Conservation (phyloP, 2,329 filamentous ascomycete genomes). For the Paecilomyces sp. region DNA sequence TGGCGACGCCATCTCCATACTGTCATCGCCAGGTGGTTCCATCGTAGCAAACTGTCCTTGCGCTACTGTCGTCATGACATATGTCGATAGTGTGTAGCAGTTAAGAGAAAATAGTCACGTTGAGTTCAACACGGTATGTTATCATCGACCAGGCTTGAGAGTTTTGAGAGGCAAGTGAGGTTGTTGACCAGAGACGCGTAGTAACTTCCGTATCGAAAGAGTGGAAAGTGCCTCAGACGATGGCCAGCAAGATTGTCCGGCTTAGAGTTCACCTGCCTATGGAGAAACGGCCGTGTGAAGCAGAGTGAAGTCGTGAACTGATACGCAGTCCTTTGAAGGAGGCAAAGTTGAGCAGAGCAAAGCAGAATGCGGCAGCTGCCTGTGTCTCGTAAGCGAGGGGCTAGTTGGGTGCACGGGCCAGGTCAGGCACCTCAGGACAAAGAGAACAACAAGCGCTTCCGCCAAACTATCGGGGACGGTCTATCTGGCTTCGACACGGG, state of each 20-base stretch:
- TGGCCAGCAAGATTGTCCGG: slow-evolving; percentile 1
- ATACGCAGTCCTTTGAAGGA: neutral
- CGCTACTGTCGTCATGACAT: slow-evolving; percentile 28
- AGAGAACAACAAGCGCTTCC: slow-evolving; percentile 35
- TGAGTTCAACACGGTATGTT: neutral
- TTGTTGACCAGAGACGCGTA: neutral
- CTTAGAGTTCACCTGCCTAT: neutral
- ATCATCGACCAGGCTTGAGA: neutral
- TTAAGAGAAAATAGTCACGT: neutral
- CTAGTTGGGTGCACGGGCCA: slow-evolving; percentile 28
- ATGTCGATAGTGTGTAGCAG: slow-evolving; percentile 4
- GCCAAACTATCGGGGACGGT: slow-evolving; percentile 2
- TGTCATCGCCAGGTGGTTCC: slow-evolving; percentile 35
- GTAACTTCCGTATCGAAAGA: neutral
- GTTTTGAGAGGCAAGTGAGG: neutral
- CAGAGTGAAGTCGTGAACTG: neutral
- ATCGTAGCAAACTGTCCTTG: slow-evolving; percentile 24
- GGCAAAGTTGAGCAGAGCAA: slow-evolving; percentile 4
- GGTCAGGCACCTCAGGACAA: slow-evolving; percentile 11
- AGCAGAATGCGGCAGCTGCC: slow-evolving; percentile 7
- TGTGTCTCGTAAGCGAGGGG: slow-evolving; percentile 31
- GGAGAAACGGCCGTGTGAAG: neutral
- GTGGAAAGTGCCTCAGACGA: slow-evolving; percentile 4
- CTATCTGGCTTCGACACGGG: slow-evolving; percentile 10
- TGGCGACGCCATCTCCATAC: slow-evolving; percentile 36